Evolutionary conservation across 2,329 filamentous ascomycete species (phyloP).

Genomic region (Rhynchosporium secalis): DNA sequence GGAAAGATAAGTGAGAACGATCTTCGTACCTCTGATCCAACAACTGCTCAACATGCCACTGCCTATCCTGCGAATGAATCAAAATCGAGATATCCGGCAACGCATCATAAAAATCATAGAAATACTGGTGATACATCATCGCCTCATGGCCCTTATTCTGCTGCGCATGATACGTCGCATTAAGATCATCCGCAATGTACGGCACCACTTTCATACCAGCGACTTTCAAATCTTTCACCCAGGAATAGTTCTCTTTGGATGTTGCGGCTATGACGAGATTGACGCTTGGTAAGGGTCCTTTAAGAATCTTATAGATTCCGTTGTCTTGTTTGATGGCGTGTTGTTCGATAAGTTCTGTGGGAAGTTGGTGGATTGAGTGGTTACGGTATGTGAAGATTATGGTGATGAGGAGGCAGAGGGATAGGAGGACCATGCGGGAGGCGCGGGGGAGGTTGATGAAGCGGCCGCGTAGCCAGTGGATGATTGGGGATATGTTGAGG

Average conservation of each 20-base stretch:
- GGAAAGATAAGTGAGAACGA: background rate
- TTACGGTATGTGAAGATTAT: conserved; percentile 18
- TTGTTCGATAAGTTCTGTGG: conserved; percentile 22
- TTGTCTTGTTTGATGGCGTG: conserved; percentile 23
- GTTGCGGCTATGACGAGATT: conserved; percentile 30
- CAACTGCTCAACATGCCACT: conserved; percentile 32
- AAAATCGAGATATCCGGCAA: conserved; percentile 41
- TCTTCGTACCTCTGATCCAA: conserved; percentile 26
- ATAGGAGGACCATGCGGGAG: conserved; percentile 21
- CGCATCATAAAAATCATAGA: conserved; percentile 60
- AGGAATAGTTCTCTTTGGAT: conserved; percentile 24
- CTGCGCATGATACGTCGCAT: conserved; percentile 47
- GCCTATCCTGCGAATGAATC: conserved; percentile 49
- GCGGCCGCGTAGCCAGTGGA: background rate
- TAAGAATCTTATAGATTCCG: conserved; percentile 24
- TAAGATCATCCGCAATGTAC: conserved; percentile 34
- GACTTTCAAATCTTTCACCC: conserved; percentile 26
- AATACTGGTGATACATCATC: conserved; percentile 49
- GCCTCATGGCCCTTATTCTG: conserved; percentile 45
- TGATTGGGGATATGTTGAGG: background rate
- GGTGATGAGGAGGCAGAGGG: conserved; percentile 11
- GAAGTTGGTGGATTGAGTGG: conserved; percentile 7
- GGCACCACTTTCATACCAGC: conserved; percentile 36
- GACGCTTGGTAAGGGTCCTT: conserved; percentile 23
- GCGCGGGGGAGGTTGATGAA: conserved; percentile 20